Evolutionary conservation across 2,329 filamentous ascomycete species (phyloP), one percentile per base, ranked within the genome.

Genomic region (Huntiella savannae): DNA sequence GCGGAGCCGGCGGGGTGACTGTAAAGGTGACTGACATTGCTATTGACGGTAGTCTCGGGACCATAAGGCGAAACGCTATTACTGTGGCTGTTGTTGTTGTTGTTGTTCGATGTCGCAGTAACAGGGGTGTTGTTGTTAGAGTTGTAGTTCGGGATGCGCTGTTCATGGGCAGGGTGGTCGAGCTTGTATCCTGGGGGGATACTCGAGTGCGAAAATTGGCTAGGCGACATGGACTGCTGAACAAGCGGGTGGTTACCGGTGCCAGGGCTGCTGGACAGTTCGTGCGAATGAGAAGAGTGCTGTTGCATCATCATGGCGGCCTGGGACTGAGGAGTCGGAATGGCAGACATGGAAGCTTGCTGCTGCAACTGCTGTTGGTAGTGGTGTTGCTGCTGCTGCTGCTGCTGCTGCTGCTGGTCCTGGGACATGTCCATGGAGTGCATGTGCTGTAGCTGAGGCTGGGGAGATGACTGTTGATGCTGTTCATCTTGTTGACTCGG

Each of bases 401-500:
- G 46, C 22, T 38, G 43, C 13, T 47, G 45, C 11, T 47, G 48
- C 17, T 46, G 45, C 36, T 50, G 48, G 4, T 45, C 39, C 17
- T 45, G 43, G 6, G 40, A 40, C 38, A 42, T 13, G 38, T 59
- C 10, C 62, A 55, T 51, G 70, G 68, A 45, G 59, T 56, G 44
- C 45, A 62, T 54, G 4, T 61, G 48, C 45, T 50, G 48, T 19
- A 35, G 32, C 40, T 48, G 46, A 28, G 38, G 42, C 17, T 41
- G 56, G 7, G 22, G 40, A 28, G 22, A 34, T 10, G 33, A 33
- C 40, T 43, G 40, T 8, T 12, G 17, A 8, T 15, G 28, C 51
- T 63, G 61, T 52, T 63, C 63, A 40, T 77, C 72, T 41, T 63
- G 67, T 59, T 79, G 75, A 49, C 69, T 67, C 10, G 75, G 75